Conservation (phyloP, 768 basidiomycete genomes). For the Leccinum incarnatum region DNA sequence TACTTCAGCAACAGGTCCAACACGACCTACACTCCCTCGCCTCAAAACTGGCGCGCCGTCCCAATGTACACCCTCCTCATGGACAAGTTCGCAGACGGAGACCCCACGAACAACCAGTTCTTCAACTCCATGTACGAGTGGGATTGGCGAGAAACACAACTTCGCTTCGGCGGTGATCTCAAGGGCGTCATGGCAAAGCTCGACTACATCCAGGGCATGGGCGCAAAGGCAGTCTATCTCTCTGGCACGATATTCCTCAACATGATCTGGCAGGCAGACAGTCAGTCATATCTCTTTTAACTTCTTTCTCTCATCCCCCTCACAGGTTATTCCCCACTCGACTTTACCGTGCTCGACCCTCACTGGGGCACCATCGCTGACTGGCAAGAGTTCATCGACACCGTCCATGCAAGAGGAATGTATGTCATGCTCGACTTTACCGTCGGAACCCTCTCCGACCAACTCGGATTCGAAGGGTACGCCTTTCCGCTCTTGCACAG, state of each 20-base stretch:
- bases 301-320: not conserved
- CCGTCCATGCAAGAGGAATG: constrained; percentile 80
- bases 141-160: constrained; percentile 86
- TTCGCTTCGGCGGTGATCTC: constrained; percentile 88
- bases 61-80: constrained; percentile 80
- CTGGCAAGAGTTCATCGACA: constrained; percentile 74
- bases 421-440: constrained; percentile 94
- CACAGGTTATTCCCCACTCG: constrained; percentile 84
- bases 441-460: constrained; percentile 87
- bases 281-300: constrained; percentile 44
- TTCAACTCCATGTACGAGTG: constrained; percentile 77
- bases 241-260: constrained; percentile 92
- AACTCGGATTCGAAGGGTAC: constrained; percentile 82
- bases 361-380: constrained; percentile 86
- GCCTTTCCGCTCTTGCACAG: constrained; percentile 23
- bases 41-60: constrained; percentile 79
- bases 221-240: constrained; percentile 79
- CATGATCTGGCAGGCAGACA: constrained; percentile 97
- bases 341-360: constrained; percentile 87
- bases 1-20: constrained; percentile 63
- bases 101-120: constrained; percentile 89
- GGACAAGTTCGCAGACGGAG: constrained; percentile 94
- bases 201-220: constrained; percentile 92
- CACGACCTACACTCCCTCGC: constrained; percentile 72
- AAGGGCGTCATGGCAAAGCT: constrained; percentile 70